Percentiles rank a stretch among this genome's conserved stretches.
phyloP scores from a whole-genome alignment of 768 basidiomycete species.

The Tremella fuciformis region DNA sequence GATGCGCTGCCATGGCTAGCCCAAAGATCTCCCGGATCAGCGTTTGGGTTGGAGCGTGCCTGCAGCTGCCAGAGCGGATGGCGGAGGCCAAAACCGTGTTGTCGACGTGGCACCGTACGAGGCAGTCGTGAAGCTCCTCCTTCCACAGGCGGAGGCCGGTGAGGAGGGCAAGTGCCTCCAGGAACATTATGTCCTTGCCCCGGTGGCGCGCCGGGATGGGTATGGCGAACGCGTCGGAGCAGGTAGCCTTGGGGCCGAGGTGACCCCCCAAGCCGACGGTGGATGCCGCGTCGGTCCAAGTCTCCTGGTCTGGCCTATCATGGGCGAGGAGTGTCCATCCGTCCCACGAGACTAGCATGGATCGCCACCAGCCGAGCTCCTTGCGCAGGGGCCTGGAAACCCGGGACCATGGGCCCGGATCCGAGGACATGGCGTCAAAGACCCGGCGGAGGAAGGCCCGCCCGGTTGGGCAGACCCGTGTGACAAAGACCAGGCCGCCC shows the following conservation, averaged over 20 bases:
- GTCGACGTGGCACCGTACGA: constrained; percentile 16
- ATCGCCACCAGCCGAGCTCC: no score
- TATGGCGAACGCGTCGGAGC: no score
- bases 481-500: no score
- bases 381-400: no score
- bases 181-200: constrained; percentile 16
- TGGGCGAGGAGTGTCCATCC: neutral
- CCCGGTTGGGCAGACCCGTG: no score
- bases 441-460: no score
- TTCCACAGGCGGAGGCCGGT: constrained; percentile 9
- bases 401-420: no score
- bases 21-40: no score
- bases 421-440: no score
- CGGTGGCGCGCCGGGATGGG: neutral
- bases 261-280: constrained; percentile 11
- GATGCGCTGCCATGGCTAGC: no score
- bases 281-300: constrained; percentile 19
- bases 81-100: constrained; percentile 14
- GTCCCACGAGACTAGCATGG: no score
- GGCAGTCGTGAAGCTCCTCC: neutral
- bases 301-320: neutral
- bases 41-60: neutral
- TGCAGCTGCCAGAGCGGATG: neutral
- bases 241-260: constrained; percentile 10
- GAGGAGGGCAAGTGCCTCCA: constrained; percentile 16